Evolutionary conservation across 2,329 filamentous ascomycete species (phyloP).

Genomic region (Nothomitra cinnamomea): DNA sequence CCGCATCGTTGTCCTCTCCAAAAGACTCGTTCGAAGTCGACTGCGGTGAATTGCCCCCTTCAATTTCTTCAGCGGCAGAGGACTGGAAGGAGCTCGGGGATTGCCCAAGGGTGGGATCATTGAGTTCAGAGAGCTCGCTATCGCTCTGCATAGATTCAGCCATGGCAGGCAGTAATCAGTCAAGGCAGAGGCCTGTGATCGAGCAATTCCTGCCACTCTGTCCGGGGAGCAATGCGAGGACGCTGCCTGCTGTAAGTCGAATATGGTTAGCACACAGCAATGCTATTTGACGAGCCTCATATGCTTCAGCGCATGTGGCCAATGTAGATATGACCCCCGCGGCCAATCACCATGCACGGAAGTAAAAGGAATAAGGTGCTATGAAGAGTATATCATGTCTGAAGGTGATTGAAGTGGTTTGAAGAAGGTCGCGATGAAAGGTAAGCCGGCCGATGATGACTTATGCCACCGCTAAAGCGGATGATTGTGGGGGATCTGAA

Average conservation of each 20-base stretch:
- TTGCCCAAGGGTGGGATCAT: conserved; percentile 32
- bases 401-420: conserved; percentile 9
- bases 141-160: conserved; percentile 31
- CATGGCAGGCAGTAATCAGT: too few species aligned
- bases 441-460: conserved; percentile 1
- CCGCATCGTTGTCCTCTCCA: neutral
- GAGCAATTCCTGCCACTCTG: neutral
- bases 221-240: neutral
- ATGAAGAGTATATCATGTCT: neutral
- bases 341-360: conserved; percentile 7
- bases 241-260: conserved; percentile 4
- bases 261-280: conserved; percentile 2
- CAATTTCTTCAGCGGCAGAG: conserved; percentile 19
- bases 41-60: too few species aligned
- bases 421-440: conserved; percentile 12
- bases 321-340: conserved; percentile 6
- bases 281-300: neutral
- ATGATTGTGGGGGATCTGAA: neutral
- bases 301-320: neutral
- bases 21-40: neutral
- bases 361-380: neutral
- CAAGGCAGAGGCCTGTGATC: too few species aligned
- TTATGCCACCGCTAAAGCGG: neutral
- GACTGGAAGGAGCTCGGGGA: conserved; percentile 27
- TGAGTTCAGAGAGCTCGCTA: conserved; percentile 59